These are phyloP conservation scores for Hibiscus trionum DNA, from an alignment of 345 rosid species.

Conservation along the genomic window DNA sequence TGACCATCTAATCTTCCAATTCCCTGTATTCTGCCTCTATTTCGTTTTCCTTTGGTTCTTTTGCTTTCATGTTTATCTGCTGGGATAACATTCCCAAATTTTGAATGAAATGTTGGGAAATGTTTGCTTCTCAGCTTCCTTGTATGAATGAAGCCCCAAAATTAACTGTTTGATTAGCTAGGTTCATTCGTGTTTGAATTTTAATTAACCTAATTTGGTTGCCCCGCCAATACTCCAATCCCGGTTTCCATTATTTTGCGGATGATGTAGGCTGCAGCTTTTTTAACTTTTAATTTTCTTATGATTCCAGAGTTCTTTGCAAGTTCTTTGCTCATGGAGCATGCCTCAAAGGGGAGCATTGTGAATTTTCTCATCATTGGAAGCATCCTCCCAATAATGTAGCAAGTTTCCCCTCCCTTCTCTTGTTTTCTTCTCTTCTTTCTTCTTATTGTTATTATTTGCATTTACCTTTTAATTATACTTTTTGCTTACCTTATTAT, in stretches of 20 bases:
- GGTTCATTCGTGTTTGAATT: neutral
- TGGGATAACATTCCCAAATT: neutral
- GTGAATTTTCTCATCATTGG: conserved; percentile 87
- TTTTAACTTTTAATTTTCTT: neutral
- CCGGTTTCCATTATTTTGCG: neutral
- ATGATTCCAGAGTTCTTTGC: conserved; percentile 22
- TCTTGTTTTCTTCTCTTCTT: too few relatives aligned
- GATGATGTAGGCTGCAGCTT: neutral
- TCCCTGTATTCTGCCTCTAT: neutral
- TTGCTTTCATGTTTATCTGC: neutral
- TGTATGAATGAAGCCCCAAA: neutral
- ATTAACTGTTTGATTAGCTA: neutral
- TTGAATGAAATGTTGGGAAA: conserved; percentile 30
- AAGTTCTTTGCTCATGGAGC: conserved; percentile 70
- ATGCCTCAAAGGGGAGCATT: conserved; percentile 84
- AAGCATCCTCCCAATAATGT: conserved; percentile 61
- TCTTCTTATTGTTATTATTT: neutral
- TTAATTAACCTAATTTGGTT: neutral
- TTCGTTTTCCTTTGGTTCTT: neutral
- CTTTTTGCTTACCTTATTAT: neutral
- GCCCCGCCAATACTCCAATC: neutral
- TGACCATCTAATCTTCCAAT: neutral
- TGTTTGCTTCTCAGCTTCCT: conserved; percentile 16
- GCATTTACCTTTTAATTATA: neutral
- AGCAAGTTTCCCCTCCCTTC: conserved; percentile 9